Evolutionary conservation across 2,329 filamentous ascomycete genomes (phyloP), one percentile per base, ranked within the genome.

Genomic region (Aspergillus sp.): DNA sequence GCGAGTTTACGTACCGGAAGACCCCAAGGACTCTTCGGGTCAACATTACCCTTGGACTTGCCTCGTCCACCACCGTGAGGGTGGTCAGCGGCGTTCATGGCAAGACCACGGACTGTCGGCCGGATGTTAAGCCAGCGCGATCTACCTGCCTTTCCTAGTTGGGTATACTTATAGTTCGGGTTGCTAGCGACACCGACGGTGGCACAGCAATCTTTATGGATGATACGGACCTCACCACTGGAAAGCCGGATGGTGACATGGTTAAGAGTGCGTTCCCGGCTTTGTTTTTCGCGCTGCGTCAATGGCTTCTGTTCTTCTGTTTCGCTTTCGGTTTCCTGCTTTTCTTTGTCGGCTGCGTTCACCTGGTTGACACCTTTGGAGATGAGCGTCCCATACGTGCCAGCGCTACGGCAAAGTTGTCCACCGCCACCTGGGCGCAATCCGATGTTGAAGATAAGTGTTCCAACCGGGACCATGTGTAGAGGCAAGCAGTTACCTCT

Each of bases 41-140:
- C 84, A 60, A 93, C 87, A 73, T 97, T 96, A 86, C 95, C 92
- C 90, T 99, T 99, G 57, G 92, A 97, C 81, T 99, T 99, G 81
- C 95, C 95, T 83, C 96, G 87, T 78, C 95, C 95, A 89, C 95
- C 95, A 85, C 95, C 95, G 76, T 99, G 95, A 71, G 95, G 95
- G 83, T 99, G 95, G 71, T 99, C 95, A 68, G 87, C 90, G 86
- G 93, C 92, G 81, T 99, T 99, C 96, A 99, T 99, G 62, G 96
- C 95, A 68, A 98, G 80, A 89, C 95, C 96, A 81, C 96, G 88
- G 44, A 99, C 95, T 0, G 95, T 97, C 15, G 95, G 95, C 66
- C 95, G 84, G 71, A 96, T 96, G 71, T 95, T 95, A 64, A 98
- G 78, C 93, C 92, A 97, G 70, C 95, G 86, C 67, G 89, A 92